Base-by-base conservation (phyloP, 805 yeast species). In the Osmozyma mogii region DNA sequence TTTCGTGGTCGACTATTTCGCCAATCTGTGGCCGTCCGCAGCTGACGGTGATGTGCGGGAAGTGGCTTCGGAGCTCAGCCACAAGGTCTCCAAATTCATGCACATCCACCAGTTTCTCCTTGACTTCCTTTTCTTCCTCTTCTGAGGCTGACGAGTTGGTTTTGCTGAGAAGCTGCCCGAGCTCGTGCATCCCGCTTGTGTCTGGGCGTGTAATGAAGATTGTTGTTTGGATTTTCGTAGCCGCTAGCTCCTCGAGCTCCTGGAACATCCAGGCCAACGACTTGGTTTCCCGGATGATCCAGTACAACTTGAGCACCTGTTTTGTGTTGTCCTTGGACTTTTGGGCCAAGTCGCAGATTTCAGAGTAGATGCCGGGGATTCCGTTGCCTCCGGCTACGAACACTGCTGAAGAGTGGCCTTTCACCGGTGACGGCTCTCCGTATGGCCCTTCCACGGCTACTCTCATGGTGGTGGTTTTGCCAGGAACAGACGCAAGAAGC, bases 301-400 rank as follows among this genome's bases (percentile, higher is more conserved):
- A 54, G 10, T 44, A 25, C 25, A 58, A 37, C 30, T 44, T 45
- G 22, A 48, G 30, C 15, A 33, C 34, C 11, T 43, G 41, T 35
- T 19, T 28, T 20, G 17, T 24, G 17, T 31, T 15, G 15, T 6
- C 24, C 21, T 18, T 18, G 21, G 21, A 18, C 10, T 18, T 18
- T 10, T 51, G 53, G 1, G 35, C 38, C 22, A 52, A 31, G 10
- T 45, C 45, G 12, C 21, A 29, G 1, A 54, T 60, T 38, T 59
- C 64, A 4, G 62, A 52, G 35, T 47, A 59, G n/a, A 59, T 54
- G 5, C 65, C 65, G 3, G 65, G 65, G 9, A 59, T 58, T 11
- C 65, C 65, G 36, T 51, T 58, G n/a, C 65, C 65, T 6, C 65
- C 65, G 4, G 64, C 65, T 13, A 59, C 38, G 33, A 57, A 58